phyloP scores from a whole-genome alignment of 345 rosid species.

The Euphorbia pulcherrima region DNA sequence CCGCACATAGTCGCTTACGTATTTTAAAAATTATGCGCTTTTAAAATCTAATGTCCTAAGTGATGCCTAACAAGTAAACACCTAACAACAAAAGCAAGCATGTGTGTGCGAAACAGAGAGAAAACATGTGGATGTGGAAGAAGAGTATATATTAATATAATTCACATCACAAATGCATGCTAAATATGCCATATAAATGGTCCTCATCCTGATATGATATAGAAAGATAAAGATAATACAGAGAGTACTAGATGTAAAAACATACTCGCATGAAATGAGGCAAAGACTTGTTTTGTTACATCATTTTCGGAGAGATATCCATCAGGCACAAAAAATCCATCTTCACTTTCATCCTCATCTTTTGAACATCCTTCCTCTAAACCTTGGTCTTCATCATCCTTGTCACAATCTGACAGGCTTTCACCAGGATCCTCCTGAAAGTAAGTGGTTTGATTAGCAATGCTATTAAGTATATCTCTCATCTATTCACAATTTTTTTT shows the following conservation, averaged over 20 bases:
- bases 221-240: not conserved
- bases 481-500: slow-evolving; percentile 9
- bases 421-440: slow-evolving; percentile 98
- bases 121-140: not conserved
- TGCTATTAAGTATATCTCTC: slow-evolving; percentile 7
- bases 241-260: not conserved
- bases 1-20: not conserved
- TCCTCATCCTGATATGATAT: not conserved
- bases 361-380: slow-evolving; percentile 56
- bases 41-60: not conserved
- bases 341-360: slow-evolving; percentile 81
- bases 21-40: not conserved
- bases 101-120: not conserved
- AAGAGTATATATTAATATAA: not conserved
- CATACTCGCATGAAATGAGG: not conserved
- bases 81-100: not conserved
- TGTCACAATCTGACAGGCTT: slow-evolving; percentile 92
- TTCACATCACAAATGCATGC: too few species aligned
- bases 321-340: slow-evolving; percentile 93
- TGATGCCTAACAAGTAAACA: too few species aligned
- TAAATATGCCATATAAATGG: not conserved
- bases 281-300: too few species aligned
- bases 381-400: slow-evolving; percentile 67
- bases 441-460: slow-evolving; percentile 17
- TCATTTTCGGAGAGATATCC: slow-evolving; percentile 95